These are phyloP conservation scores for Eremothecium coryli DNA, from an alignment of 1,139 yeast species.

Conservation along the genomic window DNA sequence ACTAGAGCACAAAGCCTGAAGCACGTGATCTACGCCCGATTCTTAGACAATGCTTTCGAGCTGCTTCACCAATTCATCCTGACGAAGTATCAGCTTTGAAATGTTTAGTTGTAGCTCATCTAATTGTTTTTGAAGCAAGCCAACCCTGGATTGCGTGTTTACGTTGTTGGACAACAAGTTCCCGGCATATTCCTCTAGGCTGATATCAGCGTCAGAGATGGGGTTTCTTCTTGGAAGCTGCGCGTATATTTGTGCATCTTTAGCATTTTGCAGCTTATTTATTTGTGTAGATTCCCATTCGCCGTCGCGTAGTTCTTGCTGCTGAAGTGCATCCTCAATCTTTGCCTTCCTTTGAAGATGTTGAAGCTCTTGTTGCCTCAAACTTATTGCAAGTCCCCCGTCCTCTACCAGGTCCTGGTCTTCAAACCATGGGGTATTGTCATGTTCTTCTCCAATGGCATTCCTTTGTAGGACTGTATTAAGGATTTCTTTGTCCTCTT, in stretches of 20 bases:
- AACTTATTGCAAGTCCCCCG: neutral
- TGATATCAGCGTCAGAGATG: neutral
- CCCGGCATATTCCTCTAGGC: neutral
- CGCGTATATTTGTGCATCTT: neutral
- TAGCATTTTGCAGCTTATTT: constrained; percentile 3
- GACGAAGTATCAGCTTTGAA: neutral
- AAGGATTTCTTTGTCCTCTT: constrained; percentile 10
- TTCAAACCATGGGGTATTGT: constrained; percentile 2
- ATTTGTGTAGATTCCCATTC: constrained; percentile 10
- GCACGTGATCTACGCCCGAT: too few relatives aligned
- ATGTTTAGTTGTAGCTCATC: neutral
- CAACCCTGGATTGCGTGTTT: constrained; percentile 2
- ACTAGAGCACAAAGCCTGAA: too few relatives aligned
- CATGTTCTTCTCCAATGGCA: constrained; percentile 8
- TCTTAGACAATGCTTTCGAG: too few relatives aligned
- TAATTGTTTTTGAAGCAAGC: constrained; percentile 1
- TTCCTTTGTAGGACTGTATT: constrained; percentile 7
- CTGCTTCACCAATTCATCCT: too few relatives aligned
- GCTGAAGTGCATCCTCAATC: constrained; percentile 6
- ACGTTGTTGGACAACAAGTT: neutral
- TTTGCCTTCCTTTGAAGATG: neutral
- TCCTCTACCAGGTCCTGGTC: constrained; percentile 5
- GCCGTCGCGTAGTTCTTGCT: neutral
- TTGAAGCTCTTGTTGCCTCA: neutral
- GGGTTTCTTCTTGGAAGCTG: constrained; percentile 6